These are phyloP conservation scores for Blepharisma japonicum DNA, from an alignment of 73 alveolate genomes.

Conservation along the genomic window DNA sequence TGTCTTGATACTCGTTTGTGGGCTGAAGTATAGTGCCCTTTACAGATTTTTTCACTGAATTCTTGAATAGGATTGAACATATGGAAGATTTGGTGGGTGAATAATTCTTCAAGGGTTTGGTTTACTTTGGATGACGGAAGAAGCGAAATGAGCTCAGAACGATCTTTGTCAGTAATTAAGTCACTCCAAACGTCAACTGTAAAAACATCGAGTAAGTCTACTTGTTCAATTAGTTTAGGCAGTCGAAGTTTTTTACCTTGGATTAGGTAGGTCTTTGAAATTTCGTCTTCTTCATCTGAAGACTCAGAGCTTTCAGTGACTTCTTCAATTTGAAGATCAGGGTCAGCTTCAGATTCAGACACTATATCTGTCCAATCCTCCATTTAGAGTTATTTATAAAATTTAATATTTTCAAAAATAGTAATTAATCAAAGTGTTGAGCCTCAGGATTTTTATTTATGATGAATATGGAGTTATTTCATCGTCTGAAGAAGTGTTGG, in stretches of 20 bases:
- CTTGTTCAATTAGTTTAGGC: slow-evolving; percentile 4
- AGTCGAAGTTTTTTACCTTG: background rate
- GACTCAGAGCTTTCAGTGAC: no score
- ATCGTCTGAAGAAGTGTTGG: no score
- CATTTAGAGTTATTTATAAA: no score
- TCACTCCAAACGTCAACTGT: slow-evolving; percentile 30
- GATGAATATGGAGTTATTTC: no score
- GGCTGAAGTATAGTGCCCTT: background rate
- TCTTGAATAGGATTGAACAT: slow-evolving; percentile 15
- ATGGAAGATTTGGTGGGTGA: slow-evolving; percentile 27
- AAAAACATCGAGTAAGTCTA: background rate
- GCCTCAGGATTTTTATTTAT: no score
- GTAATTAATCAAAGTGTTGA: no score
- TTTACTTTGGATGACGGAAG: background rate
- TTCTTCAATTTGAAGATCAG: no score
- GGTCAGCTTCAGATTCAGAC: no score
- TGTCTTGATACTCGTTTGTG: background rate
- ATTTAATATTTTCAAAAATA: no score
- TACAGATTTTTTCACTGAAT: slow-evolving; percentile 11
- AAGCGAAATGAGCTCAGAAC: slow-evolving; percentile 6
- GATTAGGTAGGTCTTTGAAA: background rate
- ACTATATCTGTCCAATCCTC: no score
- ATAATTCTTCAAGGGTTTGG: slow-evolving; percentile 14
- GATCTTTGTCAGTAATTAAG: slow-evolving; percentile 14
- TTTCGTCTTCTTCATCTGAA: no score